phyloP scores from a whole-genome alignment of 192 early-diverging fungal species.

The Chytriomyces confervae region DNA sequence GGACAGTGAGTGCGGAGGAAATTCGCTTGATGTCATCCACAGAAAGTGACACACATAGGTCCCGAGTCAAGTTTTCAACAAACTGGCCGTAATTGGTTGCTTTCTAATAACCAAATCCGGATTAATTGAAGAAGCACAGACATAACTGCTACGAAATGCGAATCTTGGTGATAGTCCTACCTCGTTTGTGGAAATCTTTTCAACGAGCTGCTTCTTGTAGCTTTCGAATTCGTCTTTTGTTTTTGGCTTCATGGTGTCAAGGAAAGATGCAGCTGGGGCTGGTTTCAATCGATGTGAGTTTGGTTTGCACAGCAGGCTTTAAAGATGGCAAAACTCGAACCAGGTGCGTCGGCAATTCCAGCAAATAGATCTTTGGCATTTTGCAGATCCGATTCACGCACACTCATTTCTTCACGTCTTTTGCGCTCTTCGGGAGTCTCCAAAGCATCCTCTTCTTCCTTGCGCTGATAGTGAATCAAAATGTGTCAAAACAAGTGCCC shows the following conservation, averaged over 20 bases:
- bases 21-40: conserved; percentile 56
- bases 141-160: background rate
- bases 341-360: conserved; percentile 21
- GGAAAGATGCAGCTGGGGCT: conserved; percentile 19
- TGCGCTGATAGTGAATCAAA: conserved; percentile 9
- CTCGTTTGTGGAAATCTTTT: conserved; percentile 54
- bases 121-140: too few species aligned
- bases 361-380: conserved; percentile 57
- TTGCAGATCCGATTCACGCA: conserved; percentile 56
- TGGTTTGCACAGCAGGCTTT: conserved; percentile 6
- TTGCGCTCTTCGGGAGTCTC: conserved; percentile 56
- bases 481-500: background rate
- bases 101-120: conserved; percentile 28
- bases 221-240: conserved; percentile 53
- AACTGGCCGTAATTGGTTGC: conserved; percentile 47
- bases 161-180: conserved; percentile 23
- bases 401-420: conserved; percentile 40
- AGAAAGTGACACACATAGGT: conserved; percentile 47
- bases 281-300: background rate
- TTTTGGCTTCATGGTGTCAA: conserved; percentile 56
- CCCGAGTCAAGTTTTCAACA: conserved; percentile 54
- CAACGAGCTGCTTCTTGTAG: conserved; percentile 43
- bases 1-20: conserved; percentile 54
- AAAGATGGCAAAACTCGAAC: background rate
- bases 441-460: conserved; percentile 37